Base-by-base conservation (phyloP, 306 rosid species). In the Notholithocarpus densiflorus region DNA sequence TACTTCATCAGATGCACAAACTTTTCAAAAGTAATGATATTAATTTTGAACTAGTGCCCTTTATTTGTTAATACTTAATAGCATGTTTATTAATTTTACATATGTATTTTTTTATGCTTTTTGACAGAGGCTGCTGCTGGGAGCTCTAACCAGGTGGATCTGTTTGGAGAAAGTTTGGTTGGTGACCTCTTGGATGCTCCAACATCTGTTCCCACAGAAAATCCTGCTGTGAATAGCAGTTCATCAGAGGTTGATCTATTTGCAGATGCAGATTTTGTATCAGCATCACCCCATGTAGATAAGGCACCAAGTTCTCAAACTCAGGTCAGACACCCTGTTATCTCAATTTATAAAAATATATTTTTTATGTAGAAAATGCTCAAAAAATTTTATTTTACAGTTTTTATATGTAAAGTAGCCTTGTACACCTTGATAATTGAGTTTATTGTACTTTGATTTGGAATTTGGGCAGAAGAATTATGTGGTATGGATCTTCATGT, bases 171-270 rank as follows among this genome's bases (percentile, higher is more conserved):
- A 75, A 90, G 85, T 87, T 89, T 93, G 88, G 81, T 96, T 53
- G 97, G 94, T 56, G 98, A 93, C 82, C 89, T 96, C 87, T 80
- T 96, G 88, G 99, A 91, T 84, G 91, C 87, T 85, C 97, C 99
- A 45, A 68, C 89, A 20, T 79, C 97, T 74, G 88, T 75, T 84
- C 80, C 94, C 40, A 74, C 90, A 66, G 94, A 86, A 84, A 89
- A 91, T 81, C 73, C 84, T 45, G 87, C 77, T 26, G 56, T 78
- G 75, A 74, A 74, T 81, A 80, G 66, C 56, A 60, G 86, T 79
- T 82, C 82, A 66, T 32, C 98, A 5, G 96, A 89, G 78, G 94
- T 90, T 76, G 99, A 96, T 90, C 93, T 93, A 77, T 96, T 96
- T 90, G 98, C 98, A 56, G 99, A 93, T 81, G 96, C 97, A 11